Base-by-base conservation (phyloP, 2,329 filamentous ascomycete genomes). In the Aspergillus bombycis region DNA sequence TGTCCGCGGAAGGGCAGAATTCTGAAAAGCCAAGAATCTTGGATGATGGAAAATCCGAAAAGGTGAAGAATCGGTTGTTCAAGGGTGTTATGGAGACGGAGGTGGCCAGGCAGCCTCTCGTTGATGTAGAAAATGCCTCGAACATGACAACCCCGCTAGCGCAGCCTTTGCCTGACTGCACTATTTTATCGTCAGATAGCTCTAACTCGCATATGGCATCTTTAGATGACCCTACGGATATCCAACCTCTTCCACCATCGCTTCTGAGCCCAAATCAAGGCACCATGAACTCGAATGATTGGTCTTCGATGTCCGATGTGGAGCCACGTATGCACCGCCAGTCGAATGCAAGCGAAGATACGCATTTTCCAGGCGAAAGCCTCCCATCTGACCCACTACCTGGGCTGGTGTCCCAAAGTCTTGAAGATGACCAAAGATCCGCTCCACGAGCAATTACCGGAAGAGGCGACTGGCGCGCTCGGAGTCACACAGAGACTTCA, bases 91-190 rank as follows among this genome's bases (percentile, higher is more conserved):
- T 77, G 61, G 79, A 79, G 55, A 74, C 73, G 23, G 75, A 77
- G 63, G 26, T 68, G 75, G 66, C 71, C 63, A 72, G 71, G 60
- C 57, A 71, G 64, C 54, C 70, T 14, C 71, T 74, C 26, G 67
- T 73, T 32, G 79, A 81, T 30, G 63, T 72, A 12, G 84, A 86
- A 64, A 85, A 80, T 70, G 81, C 81, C 19, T 87, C 85, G 2
- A 86, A 85, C 67, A 79, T 86, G 71, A 80, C 84, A 19, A 87
- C 85, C 21, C 85, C 85, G 32, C 78, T 86, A 59, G 85, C 82
- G 7, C 78, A 80, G 61, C 84, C 85, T 41, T 66, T 81, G n/a
- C 76, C 77, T 26, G 79, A 80, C 65, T 76, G 78, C n/a, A 74
- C 79, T 19, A 67, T 75, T 58, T 71, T 71, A 9, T 75, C 69